Percentiles rank a stretch among this genome's conserved stretches.
Evolutionary conservation across 345 rosid species (phyloP).

Genomic region (Geranium brycei): DNA sequence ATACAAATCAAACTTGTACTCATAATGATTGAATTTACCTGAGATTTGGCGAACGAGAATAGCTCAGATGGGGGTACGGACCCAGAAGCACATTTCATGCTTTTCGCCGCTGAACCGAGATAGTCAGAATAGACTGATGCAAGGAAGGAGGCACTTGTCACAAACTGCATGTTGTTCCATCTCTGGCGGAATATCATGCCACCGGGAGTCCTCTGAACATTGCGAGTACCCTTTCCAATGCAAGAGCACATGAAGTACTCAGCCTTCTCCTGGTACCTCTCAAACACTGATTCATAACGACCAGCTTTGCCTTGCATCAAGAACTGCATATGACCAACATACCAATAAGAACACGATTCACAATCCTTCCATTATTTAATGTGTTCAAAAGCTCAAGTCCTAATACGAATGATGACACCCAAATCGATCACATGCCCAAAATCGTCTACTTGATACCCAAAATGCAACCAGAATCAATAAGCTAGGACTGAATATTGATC

Average conservation of each 20-base stretch:
- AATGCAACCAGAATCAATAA: no score
- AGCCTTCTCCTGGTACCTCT: conserved; percentile 24
- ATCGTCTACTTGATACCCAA: no score
- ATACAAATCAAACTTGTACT: no score
- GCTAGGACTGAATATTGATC: no score
- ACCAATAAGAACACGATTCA: no score
- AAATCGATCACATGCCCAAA: no score
- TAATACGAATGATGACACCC: no score
- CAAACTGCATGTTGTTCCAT: conserved; percentile 29
- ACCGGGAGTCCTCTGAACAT: conserved; percentile 22
- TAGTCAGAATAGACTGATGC: conserved; percentile 36
- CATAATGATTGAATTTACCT: conserved; percentile 29
- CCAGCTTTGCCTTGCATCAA: conserved; percentile 19
- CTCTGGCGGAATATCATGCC: conserved; percentile 17
- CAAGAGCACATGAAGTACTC: conserved; percentile 27
- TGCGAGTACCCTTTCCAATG: conserved; percentile 19
- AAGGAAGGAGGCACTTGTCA: conserved; percentile 22
- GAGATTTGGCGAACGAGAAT: conserved; percentile 71
- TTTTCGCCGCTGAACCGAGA: conserved; percentile 50
- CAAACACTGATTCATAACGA: conserved; percentile 4
- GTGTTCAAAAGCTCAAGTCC: no score
- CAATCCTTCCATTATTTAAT: no score
- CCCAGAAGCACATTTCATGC: conserved; percentile 56
- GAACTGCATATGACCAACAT: conserved; percentile 5
- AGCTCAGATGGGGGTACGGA: conserved; percentile 48